Conservation (phyloP, 1,284 basidiomycete species). For the Erythrobasidium hasegawianum region DNA sequence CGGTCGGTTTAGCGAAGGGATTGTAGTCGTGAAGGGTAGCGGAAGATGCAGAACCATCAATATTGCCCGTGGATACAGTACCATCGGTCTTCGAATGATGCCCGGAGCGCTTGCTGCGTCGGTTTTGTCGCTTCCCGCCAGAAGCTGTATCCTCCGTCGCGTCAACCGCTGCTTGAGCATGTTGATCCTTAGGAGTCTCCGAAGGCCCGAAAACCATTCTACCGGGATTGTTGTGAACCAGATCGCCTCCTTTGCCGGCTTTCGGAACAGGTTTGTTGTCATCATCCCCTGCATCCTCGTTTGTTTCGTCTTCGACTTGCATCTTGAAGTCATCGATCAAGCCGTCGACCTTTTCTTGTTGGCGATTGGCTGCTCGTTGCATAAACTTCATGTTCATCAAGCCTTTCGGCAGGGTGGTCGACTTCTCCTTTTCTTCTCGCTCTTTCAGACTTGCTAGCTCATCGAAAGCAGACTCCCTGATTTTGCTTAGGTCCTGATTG, state of each 20-base stretch:
- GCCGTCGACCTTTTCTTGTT: conserved; percentile 50
- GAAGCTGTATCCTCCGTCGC: conserved; percentile 1
- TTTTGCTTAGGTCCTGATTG: conserved; percentile 39
- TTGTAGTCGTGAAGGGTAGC: conserved; percentile 32
- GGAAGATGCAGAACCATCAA: conserved; percentile 36
- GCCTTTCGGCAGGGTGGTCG: conserved; percentile 58
- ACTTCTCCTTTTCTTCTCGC: conserved; percentile 34
- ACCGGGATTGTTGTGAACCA: conserved; percentile 52
- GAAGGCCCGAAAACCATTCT: conserved; percentile 54
- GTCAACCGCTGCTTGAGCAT: neutral
- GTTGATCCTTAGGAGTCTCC: conserved; percentile 35
- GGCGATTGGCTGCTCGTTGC: conserved; percentile 75
- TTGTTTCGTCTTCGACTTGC: conserved; percentile 47
- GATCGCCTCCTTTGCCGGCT: conserved; percentile 17
- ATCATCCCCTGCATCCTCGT: conserved; percentile 49
- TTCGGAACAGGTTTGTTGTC: neutral
- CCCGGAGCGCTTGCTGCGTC: too few species aligned
- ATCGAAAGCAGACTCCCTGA: conserved; percentile 41
- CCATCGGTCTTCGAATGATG: conserved; percentile 65
- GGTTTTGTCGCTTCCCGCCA: conserved; percentile 12
- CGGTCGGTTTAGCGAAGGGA: conserved; percentile 23
- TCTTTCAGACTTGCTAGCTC: conserved; percentile 40
- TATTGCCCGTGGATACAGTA: conserved; percentile 61
- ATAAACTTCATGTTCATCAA: conserved; percentile 94
- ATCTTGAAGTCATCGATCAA: conserved; percentile 31